These are phyloP conservation scores for Ascobolus immersus DNA, from an alignment of 495 filamentous ascomycete genomes.

Conservation along the genomic window DNA sequence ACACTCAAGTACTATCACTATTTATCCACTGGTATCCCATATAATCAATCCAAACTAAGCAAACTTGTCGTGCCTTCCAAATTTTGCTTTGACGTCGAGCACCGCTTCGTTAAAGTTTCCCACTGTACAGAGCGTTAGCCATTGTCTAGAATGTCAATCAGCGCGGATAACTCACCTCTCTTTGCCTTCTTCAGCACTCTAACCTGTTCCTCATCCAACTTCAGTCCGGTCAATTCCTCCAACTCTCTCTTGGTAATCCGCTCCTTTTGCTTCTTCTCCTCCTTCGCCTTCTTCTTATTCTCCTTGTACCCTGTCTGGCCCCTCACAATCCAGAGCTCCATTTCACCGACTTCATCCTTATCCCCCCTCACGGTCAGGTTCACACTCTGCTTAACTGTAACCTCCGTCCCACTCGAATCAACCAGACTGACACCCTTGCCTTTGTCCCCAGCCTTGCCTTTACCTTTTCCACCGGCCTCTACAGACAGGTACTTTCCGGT, in stretches of 20 bases:
- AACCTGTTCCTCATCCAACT: slow-evolving; percentile 64
- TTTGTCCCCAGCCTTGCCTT: slow-evolving; percentile 15
- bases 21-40: no score
- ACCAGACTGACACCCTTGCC: slow-evolving; percentile 18
- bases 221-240: slow-evolving; percentile 41
- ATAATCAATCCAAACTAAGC: slow-evolving; percentile 26
- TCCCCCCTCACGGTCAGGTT: no score
- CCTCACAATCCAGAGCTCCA: slow-evolving; percentile 54
- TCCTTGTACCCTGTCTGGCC: slow-evolving; percentile 94
- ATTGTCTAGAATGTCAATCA: background rate
- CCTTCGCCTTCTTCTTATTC: slow-evolving; percentile 44
- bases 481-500: no score
- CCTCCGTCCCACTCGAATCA: slow-evolving; percentile 13
- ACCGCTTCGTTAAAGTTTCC: slow-evolving; percentile 77
- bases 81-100: slow-evolving; percentile 68
- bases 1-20: no score
- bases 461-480: no score
- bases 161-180: slow-evolving; percentile 15
- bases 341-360: slow-evolving; percentile 39
- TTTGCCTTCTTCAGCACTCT: slow-evolving; percentile 56
- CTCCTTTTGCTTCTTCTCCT: slow-evolving; percentile 43
- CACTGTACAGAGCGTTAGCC: slow-evolving; percentile 21
- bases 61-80: slow-evolving; percentile 86
- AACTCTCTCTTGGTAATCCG: slow-evolving; percentile 74
- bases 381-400: no score